A percentile compares a stretch with the other conserved stretches of the same genome.
Conservation (phyloP, 805 yeast species). For the Saccharomycopsis amapae region DNA sequence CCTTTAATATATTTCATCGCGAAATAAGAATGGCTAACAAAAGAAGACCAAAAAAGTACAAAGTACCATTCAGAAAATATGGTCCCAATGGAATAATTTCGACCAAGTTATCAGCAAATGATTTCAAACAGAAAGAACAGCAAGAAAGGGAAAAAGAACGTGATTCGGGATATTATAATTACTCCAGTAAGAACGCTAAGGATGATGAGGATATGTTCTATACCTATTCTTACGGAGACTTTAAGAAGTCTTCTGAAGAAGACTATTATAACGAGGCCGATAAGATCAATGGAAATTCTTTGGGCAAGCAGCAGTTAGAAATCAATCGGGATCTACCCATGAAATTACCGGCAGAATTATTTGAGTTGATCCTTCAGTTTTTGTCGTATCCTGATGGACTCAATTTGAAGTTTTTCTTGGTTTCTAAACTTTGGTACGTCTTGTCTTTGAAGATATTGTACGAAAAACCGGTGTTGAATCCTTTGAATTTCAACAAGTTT, state of each 20-base stretch:
- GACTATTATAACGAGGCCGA: conserved; percentile 4
- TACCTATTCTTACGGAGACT: conserved; percentile 17
- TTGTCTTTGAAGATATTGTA: conserved; percentile 63
- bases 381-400: conserved; percentile 29
- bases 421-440: conserved; percentile 54
- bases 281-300: neutral
- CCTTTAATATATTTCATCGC: no score
- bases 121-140: conserved; percentile 7
- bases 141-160: neutral
- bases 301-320: neutral
- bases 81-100: conserved; percentile 33
- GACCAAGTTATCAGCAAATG: conserved; percentile 14
- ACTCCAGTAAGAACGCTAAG: conserved; percentile 9
- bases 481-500: conserved; percentile 64
- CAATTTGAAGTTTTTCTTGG: conserved; percentile 46
- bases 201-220: conserved; percentile 20
- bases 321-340: neutral
- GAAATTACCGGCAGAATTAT: conserved; percentile 43
- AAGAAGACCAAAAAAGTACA: conserved; percentile 74
- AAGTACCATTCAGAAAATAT: conserved; percentile 74
- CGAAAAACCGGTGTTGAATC: conserved; percentile 50
- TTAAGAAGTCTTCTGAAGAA: conserved; percentile 19
- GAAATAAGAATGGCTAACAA: conserved; percentile 95
- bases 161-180: neutral
- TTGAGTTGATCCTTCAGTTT: conserved; percentile 32